phyloP scores from a whole-genome alignment of 192 early-diverging fungal species.

The Hyaloraphidium curvatum region DNA sequence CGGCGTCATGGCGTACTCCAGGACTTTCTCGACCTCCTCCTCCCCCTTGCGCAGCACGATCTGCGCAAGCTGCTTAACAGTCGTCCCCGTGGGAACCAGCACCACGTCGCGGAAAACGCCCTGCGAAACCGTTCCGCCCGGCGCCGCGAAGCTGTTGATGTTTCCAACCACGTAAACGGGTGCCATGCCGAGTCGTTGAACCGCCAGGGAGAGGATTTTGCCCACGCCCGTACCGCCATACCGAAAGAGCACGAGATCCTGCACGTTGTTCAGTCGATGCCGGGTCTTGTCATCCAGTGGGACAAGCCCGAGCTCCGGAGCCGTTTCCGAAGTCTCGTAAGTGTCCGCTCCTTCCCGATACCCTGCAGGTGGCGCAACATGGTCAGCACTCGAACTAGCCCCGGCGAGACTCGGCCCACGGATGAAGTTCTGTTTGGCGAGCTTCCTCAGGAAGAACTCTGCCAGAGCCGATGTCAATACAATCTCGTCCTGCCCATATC shows the following conservation, averaged over 20 bases:
- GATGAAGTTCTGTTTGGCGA: conserved; percentile 35
- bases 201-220: conserved; percentile 38
- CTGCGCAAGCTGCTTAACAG: conserved; percentile 52
- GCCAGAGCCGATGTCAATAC: conserved; percentile 43
- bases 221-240: conserved; percentile 69
- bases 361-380: not conserved
- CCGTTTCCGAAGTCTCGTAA: conserved; percentile 23
- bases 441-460: conserved; percentile 40
- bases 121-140: conserved; percentile 17
- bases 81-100: conserved; percentile 46
- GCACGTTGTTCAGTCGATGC: conserved; percentile 7
- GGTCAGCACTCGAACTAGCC: too few species aligned
- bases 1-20: too few species aligned
- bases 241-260: conserved; percentile 59
- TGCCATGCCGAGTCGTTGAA: conserved; percentile 41
- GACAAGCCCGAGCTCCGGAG: conserved; percentile 25
- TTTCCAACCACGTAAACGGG: conserved; percentile 62
- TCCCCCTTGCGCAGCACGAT: too few species aligned
- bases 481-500: conserved; percentile 35
- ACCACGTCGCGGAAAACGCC: conserved; percentile 59
- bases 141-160: conserved; percentile 42
- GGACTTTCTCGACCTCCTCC: too few species aligned
- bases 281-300: conserved; percentile 33
- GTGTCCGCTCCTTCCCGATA: conserved; percentile 30
- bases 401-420: too few species aligned